These are phyloP conservation scores for Fragosphaeria purpurea DNA, from an alignment of 2,329 filamentous ascomycete species.

Conservation along the genomic window DNA sequence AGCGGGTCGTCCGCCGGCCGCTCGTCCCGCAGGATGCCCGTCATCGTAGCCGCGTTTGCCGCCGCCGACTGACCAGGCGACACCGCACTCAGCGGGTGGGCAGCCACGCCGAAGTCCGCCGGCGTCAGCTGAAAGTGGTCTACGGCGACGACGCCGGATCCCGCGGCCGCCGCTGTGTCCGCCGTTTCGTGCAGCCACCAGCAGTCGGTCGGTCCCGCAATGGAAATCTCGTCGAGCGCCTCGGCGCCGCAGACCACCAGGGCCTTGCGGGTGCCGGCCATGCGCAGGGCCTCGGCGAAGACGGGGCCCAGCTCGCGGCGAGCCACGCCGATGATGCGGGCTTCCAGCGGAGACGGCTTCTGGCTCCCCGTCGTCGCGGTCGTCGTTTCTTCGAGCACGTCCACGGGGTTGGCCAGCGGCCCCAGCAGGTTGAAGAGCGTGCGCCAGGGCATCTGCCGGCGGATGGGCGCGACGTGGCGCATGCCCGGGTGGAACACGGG, in stretches of 20 bases:
- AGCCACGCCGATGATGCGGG: slow-evolving; percentile 86
- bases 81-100: slow-evolving; percentile 66
- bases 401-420: slow-evolving; percentile 82
- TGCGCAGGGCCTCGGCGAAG: slow-evolving; percentile 73
- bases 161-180: slow-evolving; percentile 6
- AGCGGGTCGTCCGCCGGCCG: slow-evolving; percentile 70
- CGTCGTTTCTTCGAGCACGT: slow-evolving; percentile 35
- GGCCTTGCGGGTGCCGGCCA: slow-evolving; percentile 70
- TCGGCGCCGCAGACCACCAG: slow-evolving; percentile 84
- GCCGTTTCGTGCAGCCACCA: slow-evolving; percentile 57
- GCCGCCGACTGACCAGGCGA: slow-evolving; percentile 75
- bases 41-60: slow-evolving; percentile 80
- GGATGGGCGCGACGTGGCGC: slow-evolving; percentile 75
- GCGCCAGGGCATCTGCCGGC: slow-evolving; percentile 81
- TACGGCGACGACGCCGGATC: slow-evolving; percentile 38
- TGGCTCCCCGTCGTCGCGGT: slow-evolving; percentile 1
- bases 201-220: slow-evolving; percentile 78
- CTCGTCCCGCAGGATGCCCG: slow-evolving; percentile 64
- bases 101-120: slow-evolving; percentile 73
- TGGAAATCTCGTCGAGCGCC: slow-evolving; percentile 91
- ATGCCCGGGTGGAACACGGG: slow-evolving; percentile 95
- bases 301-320: slow-evolving; percentile 77
- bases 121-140: slow-evolving; percentile 72
- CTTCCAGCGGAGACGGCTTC: slow-evolving; percentile 48
- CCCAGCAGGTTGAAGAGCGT: slow-evolving; percentile 98